Base-by-base conservation (phyloP, 129 eudicot species). In the Pseudognaphalium luteoalbum region DNA sequence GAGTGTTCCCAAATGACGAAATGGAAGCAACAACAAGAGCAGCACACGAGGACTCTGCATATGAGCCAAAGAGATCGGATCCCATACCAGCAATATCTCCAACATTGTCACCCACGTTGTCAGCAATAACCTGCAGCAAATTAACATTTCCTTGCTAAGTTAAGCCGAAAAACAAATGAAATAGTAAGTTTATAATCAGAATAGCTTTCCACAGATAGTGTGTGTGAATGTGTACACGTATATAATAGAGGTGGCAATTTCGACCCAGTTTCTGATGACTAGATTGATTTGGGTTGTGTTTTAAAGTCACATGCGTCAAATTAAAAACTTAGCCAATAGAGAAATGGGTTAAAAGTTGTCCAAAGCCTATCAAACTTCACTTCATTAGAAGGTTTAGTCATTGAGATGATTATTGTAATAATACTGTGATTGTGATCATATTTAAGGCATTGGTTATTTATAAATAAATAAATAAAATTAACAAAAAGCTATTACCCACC, bases 21-120 rank as follows among this genome's bases (percentile, higher is more conserved):
- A 91, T 91, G 39, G 97, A 91, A 65, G 97, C 97, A 77, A 91
- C 97, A 62, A 91, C 97, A 25, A 91, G 97, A 10, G 97, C 97
- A 6, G 97, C 97, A 82, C 97, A 91, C 2, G 97, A 91, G 9
- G 97, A 75, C 61, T 91, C 97, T 1, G 97, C 96, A 73, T 92
- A 92, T 11, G 98, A 92, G 17, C 98, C 98, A 69, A 92, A 92
- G 19, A 92, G 92, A 83, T 92, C 98, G 21, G 98, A 88, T 29
- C 98, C 98, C 98, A 92, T 92, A 68, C 98, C 98, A 69, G 98
- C 96, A 85, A 92, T 90, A 83, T 92, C 94, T 15, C 98, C 96
- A 41, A 92, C 98, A 70, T 92, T 92, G 76, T 92, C 98, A 47
- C 98, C 98, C 51, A 90, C 96, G 74, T 92, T 92, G 86, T 92